Evolutionary conservation across 2,329 filamentous ascomycete genomes (phyloP).

Genomic region (Talaromyces sp.): DNA sequence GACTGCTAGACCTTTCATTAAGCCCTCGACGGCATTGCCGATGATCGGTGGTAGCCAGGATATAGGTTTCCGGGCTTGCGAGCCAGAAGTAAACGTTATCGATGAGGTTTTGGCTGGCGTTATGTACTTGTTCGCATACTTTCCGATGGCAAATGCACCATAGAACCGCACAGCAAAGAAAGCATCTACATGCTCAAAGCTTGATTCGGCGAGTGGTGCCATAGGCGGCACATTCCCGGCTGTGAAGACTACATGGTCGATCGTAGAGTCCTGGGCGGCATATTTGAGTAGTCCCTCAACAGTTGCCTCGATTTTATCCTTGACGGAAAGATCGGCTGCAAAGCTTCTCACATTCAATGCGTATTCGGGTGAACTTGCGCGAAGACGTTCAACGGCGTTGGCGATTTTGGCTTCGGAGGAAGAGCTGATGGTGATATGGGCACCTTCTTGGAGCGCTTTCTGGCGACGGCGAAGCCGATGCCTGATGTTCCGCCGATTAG

Average conservation of each 20-base stretch:
- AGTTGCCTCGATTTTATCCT: slow-evolving; percentile 27
- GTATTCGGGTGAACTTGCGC: slow-evolving; percentile 42
- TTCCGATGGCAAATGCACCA: slow-evolving; percentile 51
- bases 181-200: slow-evolving; percentile 25
- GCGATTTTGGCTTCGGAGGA: slow-evolving; percentile 43
- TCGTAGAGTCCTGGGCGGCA: slow-evolving; percentile 13
- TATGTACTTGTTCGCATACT: slow-evolving; percentile 50
- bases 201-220: slow-evolving; percentile 30
- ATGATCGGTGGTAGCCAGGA: slow-evolving; percentile 29
- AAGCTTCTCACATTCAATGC: slow-evolving; percentile 43
- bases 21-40: slow-evolving; percentile 40
- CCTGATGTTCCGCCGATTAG: slow-evolving; percentile 55
- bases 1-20: slow-evolving; percentile 58
- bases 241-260: slow-evolving; percentile 61
- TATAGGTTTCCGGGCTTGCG: slow-evolving; percentile 34
- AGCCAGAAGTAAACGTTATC: slow-evolving; percentile 53
- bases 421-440: slow-evolving; percentile 50
- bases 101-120: slow-evolving; percentile 45
- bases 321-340: slow-evolving; percentile 50
- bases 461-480: slow-evolving; percentile 55
- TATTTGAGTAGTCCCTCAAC: slow-evolving; percentile 10
- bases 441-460: slow-evolving; percentile 51
- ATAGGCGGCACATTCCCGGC: slow-evolving; percentile 52
- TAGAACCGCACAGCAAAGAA: slow-evolving; percentile 37
- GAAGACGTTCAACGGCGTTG: slow-evolving; percentile 42